Evolutionary conservation across 2,329 filamentous ascomycete species (phyloP).

Genomic region (Hypoxylon sp.): DNA sequence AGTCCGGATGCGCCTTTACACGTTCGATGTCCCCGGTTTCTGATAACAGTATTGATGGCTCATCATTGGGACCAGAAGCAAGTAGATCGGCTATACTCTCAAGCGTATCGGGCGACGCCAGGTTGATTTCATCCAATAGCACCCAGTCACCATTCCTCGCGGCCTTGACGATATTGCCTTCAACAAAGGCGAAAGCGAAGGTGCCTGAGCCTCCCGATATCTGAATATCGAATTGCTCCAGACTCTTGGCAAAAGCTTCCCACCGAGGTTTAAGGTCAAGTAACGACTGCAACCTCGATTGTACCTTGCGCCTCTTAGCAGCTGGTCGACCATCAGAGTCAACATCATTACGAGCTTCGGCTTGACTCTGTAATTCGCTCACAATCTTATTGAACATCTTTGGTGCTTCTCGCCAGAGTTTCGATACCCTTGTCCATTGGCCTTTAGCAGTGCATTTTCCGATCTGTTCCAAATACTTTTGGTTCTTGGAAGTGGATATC

Average conservation of each 20-base stretch:
- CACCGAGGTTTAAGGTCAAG: slow-evolving; percentile 76
- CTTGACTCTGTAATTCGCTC: slow-evolving; percentile 64
- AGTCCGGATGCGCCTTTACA: slow-evolving; percentile 89
- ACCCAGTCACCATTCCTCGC: slow-evolving; percentile 97
- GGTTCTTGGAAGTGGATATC: slow-evolving; percentile 90
- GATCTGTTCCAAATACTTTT: slow-evolving; percentile 86
- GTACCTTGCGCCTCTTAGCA: slow-evolving; percentile 77
- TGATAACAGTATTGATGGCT: slow-evolving; percentile 88
- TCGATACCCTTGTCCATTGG: slow-evolving; percentile 89
- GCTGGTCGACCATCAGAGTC: slow-evolving; percentile 70
- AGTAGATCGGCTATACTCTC: slow-evolving; percentile 94
- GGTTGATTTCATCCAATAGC: slow-evolving; percentile 95
- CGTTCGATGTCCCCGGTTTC: slow-evolving; percentile 95
- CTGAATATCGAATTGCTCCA: slow-evolving; percentile 86
- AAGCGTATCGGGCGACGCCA: slow-evolving; percentile 93
- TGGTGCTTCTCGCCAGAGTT: slow-evolving; percentile 89
- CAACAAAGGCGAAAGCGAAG: slow-evolving; percentile 95
- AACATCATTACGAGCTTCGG: slow-evolving; percentile 56
- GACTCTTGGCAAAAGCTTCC: slow-evolving; percentile 81
- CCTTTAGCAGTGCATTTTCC: slow-evolving; percentile 83
- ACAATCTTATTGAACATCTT: slow-evolving; percentile 86
- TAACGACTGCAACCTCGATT: slow-evolving; percentile 76
- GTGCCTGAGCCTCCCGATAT: slow-evolving; percentile 78
- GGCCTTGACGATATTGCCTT: slow-evolving; percentile 97
- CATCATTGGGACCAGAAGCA: slow-evolving; percentile 76